Conservation (phyloP, 2,329 filamentous ascomycete species). For the Elsinoe ampelina region DNA sequence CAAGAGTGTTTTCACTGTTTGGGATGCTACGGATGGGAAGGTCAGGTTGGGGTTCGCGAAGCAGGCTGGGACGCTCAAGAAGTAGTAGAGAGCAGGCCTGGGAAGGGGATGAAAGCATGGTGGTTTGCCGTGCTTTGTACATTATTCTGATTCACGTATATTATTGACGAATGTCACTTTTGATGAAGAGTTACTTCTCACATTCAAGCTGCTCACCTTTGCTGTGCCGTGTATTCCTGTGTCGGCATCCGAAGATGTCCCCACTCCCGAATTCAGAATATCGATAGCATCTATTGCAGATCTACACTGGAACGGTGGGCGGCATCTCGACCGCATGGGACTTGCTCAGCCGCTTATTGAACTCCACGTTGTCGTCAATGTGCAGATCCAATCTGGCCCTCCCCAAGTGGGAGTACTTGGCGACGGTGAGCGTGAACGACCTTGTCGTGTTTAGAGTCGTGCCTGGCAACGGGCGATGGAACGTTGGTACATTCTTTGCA, state of each 20-base stretch:
- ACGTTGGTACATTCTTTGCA: background rate
- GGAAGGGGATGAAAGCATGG: background rate
- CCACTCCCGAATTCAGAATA: background rate
- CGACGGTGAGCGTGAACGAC: background rate
- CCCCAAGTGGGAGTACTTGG: background rate
- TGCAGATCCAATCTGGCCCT: background rate
- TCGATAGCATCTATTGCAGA: no score
- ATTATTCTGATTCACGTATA: background rate
- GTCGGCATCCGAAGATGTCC: background rate
- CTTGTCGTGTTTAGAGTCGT: background rate
- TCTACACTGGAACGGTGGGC: no score
- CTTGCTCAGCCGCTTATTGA: no score
- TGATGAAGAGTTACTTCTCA: background rate
- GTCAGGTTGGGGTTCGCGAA: conserved; percentile 18
- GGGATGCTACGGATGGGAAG: conserved; percentile 31
- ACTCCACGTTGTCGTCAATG: background rate
- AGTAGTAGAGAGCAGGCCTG: no score
- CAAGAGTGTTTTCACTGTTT: conserved; percentile 64
- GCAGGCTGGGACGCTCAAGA: conserved; percentile 20
- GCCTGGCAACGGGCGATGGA: background rate
- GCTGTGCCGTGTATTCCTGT: background rate
- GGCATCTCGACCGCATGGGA: no score
- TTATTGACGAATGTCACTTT: background rate
- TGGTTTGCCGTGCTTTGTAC: background rate
- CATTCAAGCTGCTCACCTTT: no score